phyloP scores from a whole-genome alignment of 345 rosid species.

The Gossypium sturtianum region DNA sequence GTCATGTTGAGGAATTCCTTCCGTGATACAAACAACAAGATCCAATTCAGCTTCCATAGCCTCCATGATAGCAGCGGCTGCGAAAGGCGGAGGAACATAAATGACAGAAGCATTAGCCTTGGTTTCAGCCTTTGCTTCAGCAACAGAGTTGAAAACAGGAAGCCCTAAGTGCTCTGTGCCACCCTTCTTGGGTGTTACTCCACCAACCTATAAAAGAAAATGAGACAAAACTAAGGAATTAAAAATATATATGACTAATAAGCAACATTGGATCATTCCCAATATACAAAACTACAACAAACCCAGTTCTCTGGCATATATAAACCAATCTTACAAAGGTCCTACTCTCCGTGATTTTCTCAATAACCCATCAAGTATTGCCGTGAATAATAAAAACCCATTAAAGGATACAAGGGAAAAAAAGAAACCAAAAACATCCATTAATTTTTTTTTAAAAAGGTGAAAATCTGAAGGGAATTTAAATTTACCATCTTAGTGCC shows the following conservation, averaged over 20 bases:
- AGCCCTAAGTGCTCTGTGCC: conserved; percentile 97
- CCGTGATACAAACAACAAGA: conserved; percentile 88
- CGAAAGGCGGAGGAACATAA: conserved; percentile 95
- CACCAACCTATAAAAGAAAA: conserved; percentile 59
- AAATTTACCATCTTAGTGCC: conserved; percentile 85
- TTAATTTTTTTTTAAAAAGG: not conserved
- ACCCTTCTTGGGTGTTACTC: conserved; percentile 97
- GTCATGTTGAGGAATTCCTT: conserved; percentile 97
- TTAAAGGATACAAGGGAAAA: not conserved
- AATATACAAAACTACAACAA: not conserved
- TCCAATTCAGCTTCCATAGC: conserved; percentile 86
- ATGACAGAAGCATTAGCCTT: conserved; percentile 94
- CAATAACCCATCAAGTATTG: not conserved
- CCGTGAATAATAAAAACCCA: not conserved
- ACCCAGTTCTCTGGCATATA: not conserved
- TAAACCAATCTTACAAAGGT: not conserved
- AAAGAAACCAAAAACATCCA: not conserved
- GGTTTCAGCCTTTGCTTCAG: conserved; percentile 93
- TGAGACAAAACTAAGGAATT: not conserved
- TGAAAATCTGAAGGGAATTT: not conserved
- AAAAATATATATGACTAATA: not conserved
- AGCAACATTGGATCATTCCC: not conserved
- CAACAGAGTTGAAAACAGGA: conserved; percentile 86
- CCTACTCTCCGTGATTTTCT: not conserved
- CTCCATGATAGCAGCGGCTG: conserved; percentile 97